Base-by-base conservation (phyloP, 2,329 filamentous ascomycete species). In the Penicillium sp. region DNA sequence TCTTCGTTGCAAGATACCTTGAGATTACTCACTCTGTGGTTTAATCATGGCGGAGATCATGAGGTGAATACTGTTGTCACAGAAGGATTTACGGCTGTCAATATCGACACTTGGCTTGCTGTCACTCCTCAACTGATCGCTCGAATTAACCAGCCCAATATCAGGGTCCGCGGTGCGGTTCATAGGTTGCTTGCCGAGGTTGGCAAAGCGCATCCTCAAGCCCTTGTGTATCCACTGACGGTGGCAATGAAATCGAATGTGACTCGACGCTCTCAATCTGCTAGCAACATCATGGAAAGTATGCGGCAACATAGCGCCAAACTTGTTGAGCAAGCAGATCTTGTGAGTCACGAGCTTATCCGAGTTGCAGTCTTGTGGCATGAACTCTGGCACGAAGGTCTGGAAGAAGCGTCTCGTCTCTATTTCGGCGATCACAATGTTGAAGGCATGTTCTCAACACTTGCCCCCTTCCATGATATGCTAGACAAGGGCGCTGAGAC, bases 341-440 rank as follows among this genome's bases (percentile, higher is more conserved):
- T 92, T 45, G 92, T 99, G 64, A 97, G 93, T 72, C 89, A 94
- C 69, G 95, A 99, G 72, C 85, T 99, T 54, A 97, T 99, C 69
- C 87, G 94, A 50, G 95, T 99, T 57, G 94, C 94, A 16, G 93
- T 99, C 2, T 76, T 99, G 24, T 99, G 95, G 95, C 94, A 99
- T 70, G 94, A 99, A 69, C 89, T 96, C 63, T 99, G 94, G 94
- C 94, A 99, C 64, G 95, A 99, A 74, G 95, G 90, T 29, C 81
- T 99, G 16, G 94, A 99, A 74, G 95, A 99, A 77, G 95, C 94
- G 1, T 97, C 92, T 32, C 85, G 94, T 51, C 80, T 99, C 18
- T 99, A 97, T 79, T 99, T 99, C 75, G 94, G 93, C 57, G 93
- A 97, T 67, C 89, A 95, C 69, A 96, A 99, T 73, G 94, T 97